Evolutionary conservation across 306 rosid genomes (phyloP), one percentile per base, ranked within the genome.

Genomic region (Acacia acuminata): DNA sequence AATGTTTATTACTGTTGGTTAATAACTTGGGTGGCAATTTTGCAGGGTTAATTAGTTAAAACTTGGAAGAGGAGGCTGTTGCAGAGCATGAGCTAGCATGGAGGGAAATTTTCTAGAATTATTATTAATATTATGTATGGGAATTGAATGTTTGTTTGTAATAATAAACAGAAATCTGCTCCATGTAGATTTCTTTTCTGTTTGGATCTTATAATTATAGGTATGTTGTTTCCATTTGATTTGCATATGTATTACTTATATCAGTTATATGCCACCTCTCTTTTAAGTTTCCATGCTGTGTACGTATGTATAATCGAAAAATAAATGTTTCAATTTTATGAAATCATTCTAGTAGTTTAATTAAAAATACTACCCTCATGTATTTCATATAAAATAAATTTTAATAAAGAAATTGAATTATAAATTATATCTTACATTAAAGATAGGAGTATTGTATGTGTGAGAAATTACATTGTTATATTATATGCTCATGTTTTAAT

Each of bases 1-100:
- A 27, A 27, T 27, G 16, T 30, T 63, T 63, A 27, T 4, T 30
- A 32, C 15, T 64, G 4, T 30, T 64, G 22, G 11, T 75, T 61
- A 61, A 11, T 61, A 15, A 20, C 71, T 43, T 47, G 40, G 25
- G 42, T 77, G 56, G 17, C 38, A 47, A 15, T 36, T 86, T 84
- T 86, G 88, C 87, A 86, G 91, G 85, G 0, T 84, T 74, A 82
- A 82, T 79, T 88, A 83, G 85, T 79, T 86, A 76, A 84, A 66
- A 67, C 69, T 51, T 87, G 77, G 80, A 64, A 67, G 3, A 64
- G 78, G 67, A 82, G 56, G 47, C 51, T 71, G 72, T 8, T 75
- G 79, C 76, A 75, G 83, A 70, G 80, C 16, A 63, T 51, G 78
- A 75, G 82, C n/a, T 43, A 69, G 80, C 16, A 51, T 43, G 84